Conservation (phyloP, 441 rosid genomes). For the Syzygium syzygioides region DNA sequence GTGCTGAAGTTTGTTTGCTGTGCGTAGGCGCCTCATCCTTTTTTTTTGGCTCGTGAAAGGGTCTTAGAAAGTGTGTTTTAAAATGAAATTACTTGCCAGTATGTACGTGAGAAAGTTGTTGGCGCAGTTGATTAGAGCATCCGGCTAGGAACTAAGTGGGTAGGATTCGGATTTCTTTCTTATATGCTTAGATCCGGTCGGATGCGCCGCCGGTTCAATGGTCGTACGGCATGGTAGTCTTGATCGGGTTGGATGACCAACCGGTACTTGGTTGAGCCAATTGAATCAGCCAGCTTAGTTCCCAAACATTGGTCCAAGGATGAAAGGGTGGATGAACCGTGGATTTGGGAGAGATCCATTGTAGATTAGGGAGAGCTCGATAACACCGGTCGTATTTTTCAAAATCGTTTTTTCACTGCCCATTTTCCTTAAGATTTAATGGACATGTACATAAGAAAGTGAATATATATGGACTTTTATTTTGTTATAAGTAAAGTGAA, state of each 20-base stretch:
- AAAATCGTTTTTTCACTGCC: neutral
- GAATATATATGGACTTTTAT: neutral
- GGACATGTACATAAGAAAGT: neutral
- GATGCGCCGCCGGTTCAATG: too few relatives aligned
- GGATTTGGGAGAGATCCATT: neutral
- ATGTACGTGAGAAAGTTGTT: too few relatives aligned
- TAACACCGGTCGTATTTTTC: neutral
- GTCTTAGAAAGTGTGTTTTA: too few relatives aligned
- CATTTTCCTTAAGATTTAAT: neutral
- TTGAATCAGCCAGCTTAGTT: neutral
- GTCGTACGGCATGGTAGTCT: neutral
- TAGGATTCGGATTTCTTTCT: neutral
- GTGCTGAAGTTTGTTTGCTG: too few relatives aligned
- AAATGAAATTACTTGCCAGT: too few relatives aligned
- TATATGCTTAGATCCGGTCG: neutral
- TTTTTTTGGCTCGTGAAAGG: too few relatives aligned
- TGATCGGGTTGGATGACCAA: too few relatives aligned
- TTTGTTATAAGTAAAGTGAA: too few relatives aligned
- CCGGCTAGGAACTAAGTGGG: neutral
- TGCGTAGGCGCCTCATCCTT: too few relatives aligned
- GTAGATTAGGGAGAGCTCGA: neutral
- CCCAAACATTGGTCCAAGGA: neutral
- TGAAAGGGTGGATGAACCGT: neutral
- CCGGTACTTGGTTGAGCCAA: neutral
- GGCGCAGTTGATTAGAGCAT: neutral